These are phyloP conservation scores for Cutaneotrichosporon sp. DNA, from an alignment of 1,284 basidiomycete genomes.

Conservation along the genomic window DNA sequence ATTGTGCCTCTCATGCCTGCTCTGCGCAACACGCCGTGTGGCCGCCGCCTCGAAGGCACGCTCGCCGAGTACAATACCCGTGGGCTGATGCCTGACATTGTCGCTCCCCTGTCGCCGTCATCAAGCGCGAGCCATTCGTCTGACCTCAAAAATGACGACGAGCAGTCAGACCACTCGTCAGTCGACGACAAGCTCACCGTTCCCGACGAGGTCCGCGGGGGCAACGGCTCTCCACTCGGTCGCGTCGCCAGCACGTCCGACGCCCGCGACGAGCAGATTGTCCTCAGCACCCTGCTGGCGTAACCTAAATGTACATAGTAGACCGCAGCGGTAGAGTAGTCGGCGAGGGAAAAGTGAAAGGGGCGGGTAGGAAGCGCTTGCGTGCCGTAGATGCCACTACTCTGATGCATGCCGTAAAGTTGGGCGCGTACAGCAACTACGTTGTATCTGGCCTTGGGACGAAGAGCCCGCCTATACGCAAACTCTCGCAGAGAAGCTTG, in stretches of 20 bases:
- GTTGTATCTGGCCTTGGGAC: not conserved
- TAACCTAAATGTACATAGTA: not conserved
- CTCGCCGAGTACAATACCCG: conserved; percentile 24
- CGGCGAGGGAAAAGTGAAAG: no score
- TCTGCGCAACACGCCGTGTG: conserved; percentile 39
- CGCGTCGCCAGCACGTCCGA: conserved; percentile 4
- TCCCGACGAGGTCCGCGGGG: not conserved
- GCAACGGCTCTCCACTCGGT: not conserved
- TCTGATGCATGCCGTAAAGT: no score
- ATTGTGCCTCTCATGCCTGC: conserved; percentile 31
- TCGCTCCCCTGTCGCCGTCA: not conserved
- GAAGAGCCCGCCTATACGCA: not conserved
- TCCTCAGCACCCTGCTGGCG: conserved; percentile 1
- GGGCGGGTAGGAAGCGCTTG: no score
- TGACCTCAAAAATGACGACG: not conserved
- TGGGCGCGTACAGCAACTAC: no score
- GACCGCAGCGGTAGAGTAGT: no score
- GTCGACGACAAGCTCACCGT: not conserved
- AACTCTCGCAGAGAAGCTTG: not conserved
- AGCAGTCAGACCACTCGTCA: not conserved
- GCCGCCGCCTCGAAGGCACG: conserved; percentile 33
- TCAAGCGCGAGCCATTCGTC: no score
- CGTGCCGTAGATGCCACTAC: no score
- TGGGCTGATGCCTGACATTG: conserved; percentile 1
- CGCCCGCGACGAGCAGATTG: conserved; percentile 3